Evolutionary conservation across 495 filamentous ascomycete species (phyloP).

Genomic region (Tuber umbilicatum): DNA sequence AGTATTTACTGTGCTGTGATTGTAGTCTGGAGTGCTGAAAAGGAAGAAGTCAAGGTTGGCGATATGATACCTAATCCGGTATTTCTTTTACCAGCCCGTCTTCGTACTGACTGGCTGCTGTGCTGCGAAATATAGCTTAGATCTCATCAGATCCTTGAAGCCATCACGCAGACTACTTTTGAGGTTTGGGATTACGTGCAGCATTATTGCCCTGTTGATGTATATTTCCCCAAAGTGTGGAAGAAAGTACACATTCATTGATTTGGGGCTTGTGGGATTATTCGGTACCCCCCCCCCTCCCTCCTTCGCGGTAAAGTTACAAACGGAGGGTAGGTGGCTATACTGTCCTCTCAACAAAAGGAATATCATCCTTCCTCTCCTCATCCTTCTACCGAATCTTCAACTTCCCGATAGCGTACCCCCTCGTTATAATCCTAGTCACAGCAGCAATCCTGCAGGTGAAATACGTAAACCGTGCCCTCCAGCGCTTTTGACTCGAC

Average conservation of each 20-base stretch:
- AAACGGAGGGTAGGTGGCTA: constrained; percentile 63
- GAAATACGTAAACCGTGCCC: constrained; percentile 86
- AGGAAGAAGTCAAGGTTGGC: constrained; percentile 65
- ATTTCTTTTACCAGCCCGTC: not conserved
- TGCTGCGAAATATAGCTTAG: constrained; percentile 51
- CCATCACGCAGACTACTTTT: constrained; percentile 88
- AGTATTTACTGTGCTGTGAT: constrained; percentile 82
- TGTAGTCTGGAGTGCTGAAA: constrained; percentile 86
- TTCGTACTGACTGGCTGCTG: constrained; percentile 17
- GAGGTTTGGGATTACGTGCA: constrained; percentile 66
- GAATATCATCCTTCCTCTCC: constrained; percentile 87
- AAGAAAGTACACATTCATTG: constrained; percentile 75
- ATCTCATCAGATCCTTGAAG: constrained; percentile 79
- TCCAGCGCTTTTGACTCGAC: constrained; percentile 94
- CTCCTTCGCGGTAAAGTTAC: constrained; percentile 30
- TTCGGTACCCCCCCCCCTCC: constrained; percentile 56
- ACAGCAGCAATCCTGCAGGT: constrained; percentile 89
- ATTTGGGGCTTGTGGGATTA: constrained; percentile 82
- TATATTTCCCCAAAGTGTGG: constrained; percentile 75
- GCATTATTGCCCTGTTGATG: constrained; percentile 66
- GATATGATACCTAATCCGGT: not conserved
- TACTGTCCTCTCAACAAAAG: constrained; percentile 91
- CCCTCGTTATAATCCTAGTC: constrained; percentile 67
- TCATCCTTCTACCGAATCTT: constrained; percentile 78
- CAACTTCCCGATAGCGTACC: constrained; percentile 85